A percentile compares a stretch with the other conserved stretches of the same genome.
phyloP scores from a whole-genome alignment of 2,329 filamentous ascomycete genomes.

The Colletotrichum plurivorum region DNA sequence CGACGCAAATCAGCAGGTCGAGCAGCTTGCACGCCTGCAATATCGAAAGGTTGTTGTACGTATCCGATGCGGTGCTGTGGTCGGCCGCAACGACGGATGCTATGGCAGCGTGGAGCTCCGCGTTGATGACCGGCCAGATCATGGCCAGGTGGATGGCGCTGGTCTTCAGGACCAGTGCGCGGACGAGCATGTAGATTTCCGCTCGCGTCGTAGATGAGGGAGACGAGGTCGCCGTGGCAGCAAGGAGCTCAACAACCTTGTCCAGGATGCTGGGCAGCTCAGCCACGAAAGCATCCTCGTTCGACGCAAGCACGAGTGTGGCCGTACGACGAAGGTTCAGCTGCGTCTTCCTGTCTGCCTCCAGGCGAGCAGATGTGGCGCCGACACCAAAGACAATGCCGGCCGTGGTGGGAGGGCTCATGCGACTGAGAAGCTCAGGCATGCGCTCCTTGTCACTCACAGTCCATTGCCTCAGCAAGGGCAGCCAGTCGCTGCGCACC shows the following conservation, averaged over 20 bases:
- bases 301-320: conserved; percentile 82
- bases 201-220: conserved; percentile 91
- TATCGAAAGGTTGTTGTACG: conserved; percentile 82
- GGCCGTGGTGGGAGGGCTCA: conserved; percentile 89
- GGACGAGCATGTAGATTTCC: conserved; percentile 90
- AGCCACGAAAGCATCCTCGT: conserved; percentile 83
- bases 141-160: conserved; percentile 84
- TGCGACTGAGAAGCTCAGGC: conserved; percentile 82
- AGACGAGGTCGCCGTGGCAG: conserved; percentile 87
- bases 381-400: conserved; percentile 99
- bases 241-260: conserved; percentile 88
- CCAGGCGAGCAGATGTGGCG: conserved; percentile 91
- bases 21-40: conserved; percentile 95
- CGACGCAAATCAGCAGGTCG: conserved; percentile 86
- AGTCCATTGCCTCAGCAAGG: conserved; percentile 86
- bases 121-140: conserved; percentile 91
- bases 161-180: conserved; percentile 84
- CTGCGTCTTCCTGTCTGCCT: conserved; percentile 94
- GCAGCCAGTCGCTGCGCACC: conserved; percentile 83
- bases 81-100: conserved; percentile 80
- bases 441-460: conserved; percentile 90
- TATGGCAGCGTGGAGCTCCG: conserved; percentile 85
- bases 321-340: conserved; percentile 88
- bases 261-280: conserved; percentile 83
- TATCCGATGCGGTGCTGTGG: conserved; percentile 74